Base-by-base conservation (phyloP, 2,329 filamentous ascomycete species). In the Nothophaeocryptopus gaeumannii region DNA sequence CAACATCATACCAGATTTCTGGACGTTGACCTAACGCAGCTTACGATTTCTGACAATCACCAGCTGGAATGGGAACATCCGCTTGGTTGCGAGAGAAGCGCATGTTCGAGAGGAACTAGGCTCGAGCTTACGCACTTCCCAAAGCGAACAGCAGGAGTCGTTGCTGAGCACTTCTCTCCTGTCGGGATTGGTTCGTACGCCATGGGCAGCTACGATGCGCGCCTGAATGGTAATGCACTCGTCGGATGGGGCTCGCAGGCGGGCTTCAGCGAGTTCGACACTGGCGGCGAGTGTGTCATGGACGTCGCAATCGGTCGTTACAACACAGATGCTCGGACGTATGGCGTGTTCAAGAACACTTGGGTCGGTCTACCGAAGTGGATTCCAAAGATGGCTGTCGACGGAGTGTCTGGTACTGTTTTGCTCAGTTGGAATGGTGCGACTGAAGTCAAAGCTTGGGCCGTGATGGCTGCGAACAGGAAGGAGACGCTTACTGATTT, bases 331-430 rank as follows among this genome's bases (percentile, higher is more conserved):
- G 72, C 78, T 2, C 72, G 76, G 58, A 79, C 75, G 47, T 83
- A 83, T 58, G 74, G 79, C 30, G 74, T 73, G 2, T 77, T 77
- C 63, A 78, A 78, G 58, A 74, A 71, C 53, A 67, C 73, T 46
- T 84, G 80, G 78, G 70, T 71, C 2, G 78, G 74, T 0, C 61
- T 67, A 5, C 78, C 78, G 2, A 37, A 62, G 0, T 67, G 63
- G 14, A 74, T 70, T n/a, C 70, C 64, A 44, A 65, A 45, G 53
- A 26, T 26, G 20, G 20, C 47, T 68, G 8, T 67, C 61, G 61
- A 63, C 69, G 3, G 77, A 61, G 77, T 80, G 2, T 79, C 74
- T 7, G 20, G 20, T 26, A 26, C 20, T 7, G 20, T 26, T 7
- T 26, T 26, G 20, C 20, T 26, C 7, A 26, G 20, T 7, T 77